A percentile compares a stretch with the other conserved stretches of the same genome.
These are phyloP conservation scores for Raddia distichophylla DNA, from an alignment of 176 grass and related monocot genomes.

Conservation along the genomic window DNA sequence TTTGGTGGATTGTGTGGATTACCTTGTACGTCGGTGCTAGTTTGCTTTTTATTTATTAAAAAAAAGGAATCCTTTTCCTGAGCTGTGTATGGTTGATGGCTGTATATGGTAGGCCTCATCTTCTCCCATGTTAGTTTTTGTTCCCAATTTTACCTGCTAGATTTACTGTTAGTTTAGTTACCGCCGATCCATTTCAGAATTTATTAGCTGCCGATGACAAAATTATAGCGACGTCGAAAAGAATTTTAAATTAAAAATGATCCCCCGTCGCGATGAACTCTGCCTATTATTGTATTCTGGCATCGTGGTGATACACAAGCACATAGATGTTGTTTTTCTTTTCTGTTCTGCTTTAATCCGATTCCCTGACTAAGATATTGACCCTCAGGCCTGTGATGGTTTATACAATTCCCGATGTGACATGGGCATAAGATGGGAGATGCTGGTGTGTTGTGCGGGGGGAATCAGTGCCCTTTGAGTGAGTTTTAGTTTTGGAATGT, in stretches of 20 bases:
- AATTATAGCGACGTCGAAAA: not conserved
- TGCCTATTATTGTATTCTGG: not conserved
- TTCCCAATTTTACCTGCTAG: slow-evolving; percentile 12
- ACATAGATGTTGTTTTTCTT: not conserved
- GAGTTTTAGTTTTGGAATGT: slow-evolving; percentile 57
- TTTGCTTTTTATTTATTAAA: not conserved
- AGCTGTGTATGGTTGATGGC: not conserved
- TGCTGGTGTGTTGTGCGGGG: slow-evolving; percentile 38
- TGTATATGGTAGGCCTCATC: not conserved
- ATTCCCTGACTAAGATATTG: slow-evolving; percentile 20
- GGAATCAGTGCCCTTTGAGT: slow-evolving; percentile 51
- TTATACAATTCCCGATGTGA: not conserved
- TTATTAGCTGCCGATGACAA: not conserved
- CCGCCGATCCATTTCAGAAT: not conserved
- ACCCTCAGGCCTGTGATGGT: not conserved
- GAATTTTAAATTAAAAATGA: not conserved
- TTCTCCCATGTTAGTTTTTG: not conserved
- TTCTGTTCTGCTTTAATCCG: slow-evolving; percentile 14
- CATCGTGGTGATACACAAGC: not conserved
- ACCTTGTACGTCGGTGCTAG: not conserved
- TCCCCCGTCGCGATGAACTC: not conserved
- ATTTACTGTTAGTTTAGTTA: not conserved
- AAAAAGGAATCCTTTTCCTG: not conserved
- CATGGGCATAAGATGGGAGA: slow-evolving; percentile 30
- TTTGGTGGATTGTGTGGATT: slow-evolving; percentile 9